Evolutionary conservation across 805 yeast species (phyloP).

Genomic region (Ogataea henricii): DNA sequence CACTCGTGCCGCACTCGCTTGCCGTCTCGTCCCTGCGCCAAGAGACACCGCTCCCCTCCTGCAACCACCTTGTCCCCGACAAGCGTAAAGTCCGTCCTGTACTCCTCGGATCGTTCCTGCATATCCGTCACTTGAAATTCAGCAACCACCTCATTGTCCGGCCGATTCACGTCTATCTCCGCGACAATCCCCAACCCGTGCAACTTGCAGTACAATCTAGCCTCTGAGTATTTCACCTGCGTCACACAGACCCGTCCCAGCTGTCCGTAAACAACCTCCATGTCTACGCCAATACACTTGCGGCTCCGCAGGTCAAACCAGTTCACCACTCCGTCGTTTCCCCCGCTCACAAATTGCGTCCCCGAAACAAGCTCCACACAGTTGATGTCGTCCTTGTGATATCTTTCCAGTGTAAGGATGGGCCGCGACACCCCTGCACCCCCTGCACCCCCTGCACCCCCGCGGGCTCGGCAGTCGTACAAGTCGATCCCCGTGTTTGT

Average conservation of each 20-base stretch:
- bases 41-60: constrained; percentile 7
- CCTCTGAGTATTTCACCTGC: constrained; percentile 11
- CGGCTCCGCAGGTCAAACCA: constrained; percentile 18
- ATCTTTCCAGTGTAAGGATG: constrained; percentile 9
- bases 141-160: constrained; percentile 14
- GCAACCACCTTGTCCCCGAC: constrained; percentile 7
- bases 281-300: constrained; percentile 14
- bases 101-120: constrained; percentile 10
- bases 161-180: constrained; percentile 13
- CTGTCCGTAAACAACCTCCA: constrained; percentile 16
- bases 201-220: constrained; percentile 12
- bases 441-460: constrained; percentile 1
- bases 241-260: constrained; percentile 15
- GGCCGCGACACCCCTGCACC: constrained; percentile 7
- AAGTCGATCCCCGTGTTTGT: constrained; percentile 15
- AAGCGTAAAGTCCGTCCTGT: constrained; percentile 16
- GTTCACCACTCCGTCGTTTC: constrained; percentile 23
- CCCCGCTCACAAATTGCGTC: constrained; percentile 18
- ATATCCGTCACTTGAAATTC: constrained; percentile 6
- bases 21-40: neutral
- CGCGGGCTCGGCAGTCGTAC: constrained; percentile 14
- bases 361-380: constrained; percentile 9
- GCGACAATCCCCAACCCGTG: constrained; percentile 16
- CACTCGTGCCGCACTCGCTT: neutral
- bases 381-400: constrained; percentile 21